Evolutionary conservation across 176 grass and related monocot genomes (phyloP), one percentile per base, ranked within the genome.

Genomic region (Oryza officinalis): DNA sequence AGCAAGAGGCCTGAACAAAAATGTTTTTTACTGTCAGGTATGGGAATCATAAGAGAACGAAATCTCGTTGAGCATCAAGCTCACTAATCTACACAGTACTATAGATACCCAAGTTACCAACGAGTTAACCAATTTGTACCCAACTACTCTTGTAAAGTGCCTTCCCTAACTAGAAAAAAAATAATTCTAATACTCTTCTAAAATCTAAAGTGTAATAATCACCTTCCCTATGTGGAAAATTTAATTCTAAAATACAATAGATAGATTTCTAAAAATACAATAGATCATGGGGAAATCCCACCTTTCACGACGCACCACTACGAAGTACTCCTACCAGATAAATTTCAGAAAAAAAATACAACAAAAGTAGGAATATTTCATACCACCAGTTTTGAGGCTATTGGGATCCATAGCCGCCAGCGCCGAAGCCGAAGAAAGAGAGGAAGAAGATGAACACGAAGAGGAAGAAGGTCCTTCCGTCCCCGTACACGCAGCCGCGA

Each of bases 1-100:
- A 99, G 86, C 85, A 96, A 27, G 88, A 94, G 74, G 83, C 89
- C 96, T 99, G 74, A 46, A 79, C 12, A 67, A n/a, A 35, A 67
- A 35, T 65, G 0, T 28, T 80, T 74, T 74, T 13, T 85, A 41
- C 13, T 4, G 1, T 17, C 8, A 31, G 50, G 18, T 60, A 72
- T 28, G 13, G 52, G 9, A 63, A 50, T 31, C 17, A 22, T 32
- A 31, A 40, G 18, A 4, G 13, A 68, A 37, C 3, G 41, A 11
- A 71, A 33, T 81, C 27, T 81, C 4, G 65, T 0, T 20, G 3
- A 59, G 30, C 18, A 11, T 27, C 27, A 30, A 84, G 13, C 45
- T 37, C n/a, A 0, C 2, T 45, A 27, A n/a, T 44, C 37, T 44
- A 25, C 44, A 17, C 1, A 45, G 23, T 27, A 43, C 11, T 31